Base-by-base conservation (phyloP, 2,329 filamentous ascomycete species). In the Metarhizium guizhouense region DNA sequence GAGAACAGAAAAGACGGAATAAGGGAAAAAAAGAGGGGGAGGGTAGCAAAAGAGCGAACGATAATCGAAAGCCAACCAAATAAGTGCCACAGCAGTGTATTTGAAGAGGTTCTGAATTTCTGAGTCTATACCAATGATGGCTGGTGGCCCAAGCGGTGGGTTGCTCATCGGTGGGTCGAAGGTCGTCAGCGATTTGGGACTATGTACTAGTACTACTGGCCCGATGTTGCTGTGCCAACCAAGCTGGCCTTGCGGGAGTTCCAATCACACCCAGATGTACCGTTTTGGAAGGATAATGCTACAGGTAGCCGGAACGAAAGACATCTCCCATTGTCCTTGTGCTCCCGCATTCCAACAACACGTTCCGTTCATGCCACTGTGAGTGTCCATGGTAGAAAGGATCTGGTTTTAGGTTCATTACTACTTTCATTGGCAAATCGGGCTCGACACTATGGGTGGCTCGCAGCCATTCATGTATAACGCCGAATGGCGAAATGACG, bases 381-480 rank as follows among this genome's bases (percentile, higher is more conserved):
- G 4, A 14, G 43, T 16, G 32, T 10, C 13, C 13, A 16, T 38
- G 2, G 18, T 25, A 34, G 32, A 34, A 8, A 11, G 10, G 10
- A 6, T 45, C 6, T 10, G 25, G 30, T 2, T 20, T 13, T 20
- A 48, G 43, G 32, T 42, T 32, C 30, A 32, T 34, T 6, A 25
- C n/a, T 16, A 2, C 10, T 32, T n/a, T 45, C 8, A 14, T 25
- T 14, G 34, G 7, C 11, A 52, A 16, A 48, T 40, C 30, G 49
- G 4, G 32, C 49, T 43, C 6, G 36, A 47, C 53, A 50, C 30
- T 6, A 64, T 64, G 70, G 69, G 64, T 52, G 59, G 61, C 55
- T 58, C 68, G 43, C 72, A 70, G 71, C 89, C 89, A 55, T 94
- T 86, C 74, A 79, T 93, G 70, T 94, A 94, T 72, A 80, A 84